phyloP scores from a whole-genome alignment of 2,329 filamentous ascomycete species.

The Blastomyces percursus region DNA sequence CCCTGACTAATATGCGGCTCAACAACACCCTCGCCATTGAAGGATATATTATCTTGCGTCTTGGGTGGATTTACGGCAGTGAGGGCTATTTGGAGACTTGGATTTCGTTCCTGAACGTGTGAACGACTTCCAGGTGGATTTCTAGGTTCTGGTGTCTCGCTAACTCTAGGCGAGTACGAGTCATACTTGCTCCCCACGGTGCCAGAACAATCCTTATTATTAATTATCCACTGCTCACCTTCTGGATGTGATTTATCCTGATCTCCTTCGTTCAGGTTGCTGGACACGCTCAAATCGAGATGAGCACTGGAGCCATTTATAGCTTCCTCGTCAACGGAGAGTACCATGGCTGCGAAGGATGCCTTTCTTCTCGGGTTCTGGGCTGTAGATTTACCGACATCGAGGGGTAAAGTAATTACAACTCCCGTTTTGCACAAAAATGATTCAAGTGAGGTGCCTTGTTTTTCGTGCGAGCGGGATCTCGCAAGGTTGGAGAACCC shows the following conservation, averaged over 20 bases:
- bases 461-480: neutral
- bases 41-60: neutral
- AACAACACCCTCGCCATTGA: neutral
- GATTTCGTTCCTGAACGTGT: neutral
- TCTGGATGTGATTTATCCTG: neutral
- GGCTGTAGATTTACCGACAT: neutral
- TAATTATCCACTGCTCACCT: neutral
- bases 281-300: neutral
- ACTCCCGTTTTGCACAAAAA: neutral
- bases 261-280: neutral
- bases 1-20: constrained; percentile 2
- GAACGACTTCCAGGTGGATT: neutral
- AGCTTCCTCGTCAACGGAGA: constrained; percentile 6
- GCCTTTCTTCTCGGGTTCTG: neutral
- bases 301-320: constrained; percentile 1
- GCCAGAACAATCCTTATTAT: neutral
- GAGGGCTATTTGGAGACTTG: neutral
- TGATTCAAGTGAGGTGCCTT: neutral
- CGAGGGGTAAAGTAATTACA: neutral
- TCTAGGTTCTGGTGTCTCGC: neutral
- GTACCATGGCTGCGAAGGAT: constrained; percentile 7
- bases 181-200: neutral
- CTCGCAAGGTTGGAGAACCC: neutral
- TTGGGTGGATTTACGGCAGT: neutral
- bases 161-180: neutral